These are phyloP conservation scores for Adansonia rubrostipa DNA, from an alignment of 441 rosid genomes.

Conservation along the genomic window DNA sequence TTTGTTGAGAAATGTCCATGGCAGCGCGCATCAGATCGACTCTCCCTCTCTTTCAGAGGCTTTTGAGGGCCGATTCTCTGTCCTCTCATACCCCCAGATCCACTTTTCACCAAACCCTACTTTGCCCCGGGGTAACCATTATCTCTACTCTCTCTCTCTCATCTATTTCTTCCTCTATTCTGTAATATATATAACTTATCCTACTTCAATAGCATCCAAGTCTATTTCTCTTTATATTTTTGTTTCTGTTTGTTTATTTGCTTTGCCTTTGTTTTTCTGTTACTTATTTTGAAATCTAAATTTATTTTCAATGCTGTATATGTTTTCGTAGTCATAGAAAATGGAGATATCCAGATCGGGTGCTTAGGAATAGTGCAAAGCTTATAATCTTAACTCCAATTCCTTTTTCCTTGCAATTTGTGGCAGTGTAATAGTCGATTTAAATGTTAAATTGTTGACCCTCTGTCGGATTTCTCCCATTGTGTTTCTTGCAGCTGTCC, in stretches of 20 bases:
- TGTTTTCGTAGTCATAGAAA: neutral
- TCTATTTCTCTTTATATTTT: neutral
- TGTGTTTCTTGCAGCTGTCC: conserved; percentile 40
- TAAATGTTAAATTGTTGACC: neutral
- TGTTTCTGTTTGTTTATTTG: neutral
- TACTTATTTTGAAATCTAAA: neutral
- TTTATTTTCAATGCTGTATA: neutral
- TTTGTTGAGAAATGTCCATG: conserved; percentile 50
- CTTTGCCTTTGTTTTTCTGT: conserved; percentile 17
- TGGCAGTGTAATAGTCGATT: neutral
- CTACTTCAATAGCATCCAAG: neutral
- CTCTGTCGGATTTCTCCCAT: conserved; percentile 8
- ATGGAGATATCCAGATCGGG: neutral
- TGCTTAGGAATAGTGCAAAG: neutral
- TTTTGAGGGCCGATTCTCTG: conserved; percentile 47
- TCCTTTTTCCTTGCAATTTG: neutral
- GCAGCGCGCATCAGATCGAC: conserved; percentile 73
- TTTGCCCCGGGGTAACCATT: conserved; percentile 56
- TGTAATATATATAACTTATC: neutral
- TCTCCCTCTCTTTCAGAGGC: conserved; percentile 53
- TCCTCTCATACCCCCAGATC: conserved; percentile 45
- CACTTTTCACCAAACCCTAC: conserved; percentile 37
- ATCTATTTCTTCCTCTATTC: neutral
- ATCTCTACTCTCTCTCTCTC: neutral
- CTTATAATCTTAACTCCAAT: neutral